Base-by-base conservation (phyloP, 208 protist genomes). In the Leishmania turanica region DNA sequence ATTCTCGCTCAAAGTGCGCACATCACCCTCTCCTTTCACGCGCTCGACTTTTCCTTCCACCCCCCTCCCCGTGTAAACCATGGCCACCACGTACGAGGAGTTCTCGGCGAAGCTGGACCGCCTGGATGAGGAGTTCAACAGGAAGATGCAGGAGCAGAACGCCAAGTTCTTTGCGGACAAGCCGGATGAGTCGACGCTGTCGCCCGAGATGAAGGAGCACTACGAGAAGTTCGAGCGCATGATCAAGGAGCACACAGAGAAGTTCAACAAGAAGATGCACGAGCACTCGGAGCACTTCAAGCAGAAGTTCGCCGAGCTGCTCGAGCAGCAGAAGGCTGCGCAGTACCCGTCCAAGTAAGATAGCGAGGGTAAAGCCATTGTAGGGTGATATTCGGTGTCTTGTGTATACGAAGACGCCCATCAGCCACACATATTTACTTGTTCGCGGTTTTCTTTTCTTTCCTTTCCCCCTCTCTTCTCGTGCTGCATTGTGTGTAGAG, bases 91-190 rank as follows among this genome's bases (percentile, higher is more conserved):
- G 79, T 91, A 92, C 80, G 92, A 97, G 84, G 93, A 97, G 79
- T 96, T 98, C 69, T 79, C 92, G 78, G 85, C 89, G 68, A 98
- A 97, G 91, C 95, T 98, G 58, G 93, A 98, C 86, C 93, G 92
- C 88, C 91, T 98, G 78, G 93, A 97, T 83, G 89, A 89, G 60
- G 95, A 98, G 91, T 96, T 97, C 77, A 87, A 87, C 66, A 96
- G 95, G 88, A 97, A 97, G 91, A 97, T 98, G 94, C 93, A 97
- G 87, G 93, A 97, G 78, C 95, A 97, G 89, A 97, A 97, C 90
- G 95, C 96, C 85, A 96, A 94, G 87, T 97, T 98, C 88, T 98
- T 98, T 81, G 93, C 93, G 68, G 93, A 97, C 90, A 97, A 97
- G 87, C 95, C 95, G 54, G 93, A 96, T 73, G 93, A 98, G 81